Evolutionary conservation across 2,329 filamentous ascomycete genomes (phyloP).

Genomic region (Alternaria brassicae): DNA sequence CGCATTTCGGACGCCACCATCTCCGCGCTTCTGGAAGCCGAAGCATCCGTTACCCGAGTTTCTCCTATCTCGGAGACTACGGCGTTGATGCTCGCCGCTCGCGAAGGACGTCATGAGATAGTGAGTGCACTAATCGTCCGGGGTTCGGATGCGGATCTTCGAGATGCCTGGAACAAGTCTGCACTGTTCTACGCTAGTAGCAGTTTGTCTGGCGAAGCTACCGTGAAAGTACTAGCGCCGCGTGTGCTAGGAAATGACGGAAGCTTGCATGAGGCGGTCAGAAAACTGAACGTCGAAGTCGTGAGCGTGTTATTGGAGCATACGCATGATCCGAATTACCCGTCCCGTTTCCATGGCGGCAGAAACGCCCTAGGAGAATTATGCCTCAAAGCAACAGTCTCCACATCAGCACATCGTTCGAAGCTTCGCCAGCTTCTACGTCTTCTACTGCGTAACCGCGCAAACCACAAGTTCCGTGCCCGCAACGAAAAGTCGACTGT

Average conservation of each 20-base stretch:
- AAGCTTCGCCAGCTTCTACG: constrained; percentile 57
- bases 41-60: constrained; percentile 66
- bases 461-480: constrained; percentile 63
- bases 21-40: constrained; percentile 61
- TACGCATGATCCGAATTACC: constrained; percentile 70
- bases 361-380: constrained; percentile 70
- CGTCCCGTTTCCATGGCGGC: constrained; percentile 67
- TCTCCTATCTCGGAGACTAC: constrained; percentile 62
- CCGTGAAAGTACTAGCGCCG: constrained; percentile 58
- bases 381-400: constrained; percentile 63
- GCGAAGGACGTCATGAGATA: constrained; percentile 63
- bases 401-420: constrained; percentile 42
- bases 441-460: constrained; percentile 63
- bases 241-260: constrained; percentile 69
- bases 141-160: constrained; percentile 66
- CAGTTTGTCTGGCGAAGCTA: constrained; percentile 38
- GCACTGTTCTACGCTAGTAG: constrained; percentile 69
- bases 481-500: constrained; percentile 65
- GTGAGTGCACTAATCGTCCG: constrained; percentile 64
- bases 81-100: constrained; percentile 67
- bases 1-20: constrained; percentile 66
- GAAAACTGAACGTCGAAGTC: constrained; percentile 64
- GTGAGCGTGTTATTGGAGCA: constrained; percentile 65
- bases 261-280: constrained; percentile 70
- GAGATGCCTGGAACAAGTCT: constrained; percentile 64